These are phyloP conservation scores for Acanthamoeba triangularis DNA, from an alignment of 208 protist species.

Conservation along the genomic window DNA sequence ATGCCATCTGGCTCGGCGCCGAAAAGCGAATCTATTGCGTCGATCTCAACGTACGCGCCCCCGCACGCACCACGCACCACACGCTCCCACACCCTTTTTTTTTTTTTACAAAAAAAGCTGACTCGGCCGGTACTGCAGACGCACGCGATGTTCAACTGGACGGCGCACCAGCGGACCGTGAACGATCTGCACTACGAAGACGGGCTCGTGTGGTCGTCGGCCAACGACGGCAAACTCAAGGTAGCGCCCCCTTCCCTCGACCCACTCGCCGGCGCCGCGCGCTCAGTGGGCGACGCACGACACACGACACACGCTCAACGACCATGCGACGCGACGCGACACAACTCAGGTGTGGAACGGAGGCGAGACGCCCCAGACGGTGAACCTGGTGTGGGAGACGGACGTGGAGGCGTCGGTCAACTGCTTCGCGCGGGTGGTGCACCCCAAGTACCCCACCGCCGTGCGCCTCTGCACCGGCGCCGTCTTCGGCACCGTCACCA, in stretches of 20 bases:
- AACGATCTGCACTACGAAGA: constrained; percentile 28
- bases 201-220: constrained; percentile 28
- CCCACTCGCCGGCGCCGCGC: neutral
- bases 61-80: neutral
- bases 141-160: constrained; percentile 42
- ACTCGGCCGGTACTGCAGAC: neutral
- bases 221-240: constrained; percentile 42
- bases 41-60: constrained; percentile 6
- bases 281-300: neutral
- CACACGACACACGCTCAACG: too few relatives aligned
- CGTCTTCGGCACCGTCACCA: constrained; percentile 22
- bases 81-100: neutral
- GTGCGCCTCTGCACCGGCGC: neutral
- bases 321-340: neutral
- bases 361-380: constrained; percentile 22
- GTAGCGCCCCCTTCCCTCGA: neutral
- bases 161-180: constrained; percentile 28
- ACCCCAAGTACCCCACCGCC: neutral
- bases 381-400: constrained; percentile 13
- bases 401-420: neutral
- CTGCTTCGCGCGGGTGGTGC: neutral
- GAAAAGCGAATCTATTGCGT: constrained; percentile 57
- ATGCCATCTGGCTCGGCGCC: constrained; percentile 18
- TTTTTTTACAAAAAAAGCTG: neutral
- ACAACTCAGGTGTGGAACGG: neutral